phyloP scores from a whole-genome alignment of 1,284 basidiomycete genomes.

The Tremellales sp. region DNA sequence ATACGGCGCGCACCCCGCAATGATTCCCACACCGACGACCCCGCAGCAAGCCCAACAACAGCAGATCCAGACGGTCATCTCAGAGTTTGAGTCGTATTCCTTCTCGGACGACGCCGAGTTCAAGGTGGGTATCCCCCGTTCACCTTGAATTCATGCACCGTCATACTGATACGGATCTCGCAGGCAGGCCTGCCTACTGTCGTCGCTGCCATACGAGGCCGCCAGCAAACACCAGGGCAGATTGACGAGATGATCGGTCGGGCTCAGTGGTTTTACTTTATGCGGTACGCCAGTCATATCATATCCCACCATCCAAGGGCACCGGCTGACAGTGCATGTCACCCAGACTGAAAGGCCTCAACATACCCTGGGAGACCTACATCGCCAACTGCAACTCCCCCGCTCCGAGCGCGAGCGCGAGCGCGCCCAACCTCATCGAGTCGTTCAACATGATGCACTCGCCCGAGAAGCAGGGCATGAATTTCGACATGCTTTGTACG shows the following conservation, averaged over 20 bases:
- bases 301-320: neutral
- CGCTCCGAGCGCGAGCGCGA: neutral
- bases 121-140: conserved; percentile 24
- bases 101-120: conserved; percentile 39
- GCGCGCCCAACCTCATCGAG: neutral
- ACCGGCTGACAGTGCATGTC: neutral
- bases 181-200: conserved; percentile 40
- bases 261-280: conserved; percentile 46
- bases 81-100: conserved; percentile 36
- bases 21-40: too few relatives aligned
- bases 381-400: conserved; percentile 7
- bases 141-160: neutral
- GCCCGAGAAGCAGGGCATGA: conserved; percentile 19
- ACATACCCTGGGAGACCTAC: conserved; percentile 21
- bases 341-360: conserved; percentile 7
- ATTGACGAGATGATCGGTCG: conserved; percentile 41
- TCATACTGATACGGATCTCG: neutral
- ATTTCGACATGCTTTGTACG: conserved; percentile 21
- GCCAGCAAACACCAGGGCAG: conserved; percentile 22
- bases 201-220: conserved; percentile 29
- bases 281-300: conserved; percentile 18
- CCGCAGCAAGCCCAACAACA: too few relatives aligned
- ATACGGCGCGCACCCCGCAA: too few relatives aligned
- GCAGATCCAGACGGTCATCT: conserved; percentile 17
- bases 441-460: conserved; percentile 20